Base-by-base conservation (phyloP, 116 monocot genomes). In the Cymodocea nodosa region DNA sequence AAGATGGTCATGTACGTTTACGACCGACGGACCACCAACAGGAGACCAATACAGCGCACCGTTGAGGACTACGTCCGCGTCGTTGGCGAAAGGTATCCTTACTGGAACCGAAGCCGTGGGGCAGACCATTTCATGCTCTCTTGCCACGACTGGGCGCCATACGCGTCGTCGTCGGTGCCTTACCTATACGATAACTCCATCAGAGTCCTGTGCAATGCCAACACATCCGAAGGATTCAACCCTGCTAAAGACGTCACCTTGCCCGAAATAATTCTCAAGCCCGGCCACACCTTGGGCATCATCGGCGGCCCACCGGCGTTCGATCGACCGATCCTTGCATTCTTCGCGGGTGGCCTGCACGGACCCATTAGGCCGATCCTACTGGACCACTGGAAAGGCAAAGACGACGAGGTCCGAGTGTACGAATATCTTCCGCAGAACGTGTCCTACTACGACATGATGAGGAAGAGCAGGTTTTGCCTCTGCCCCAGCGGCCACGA, bases 131-230 rank as follows among this genome's bases (percentile, higher is more conserved):
- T n/a, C n/a, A n/a, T n/a, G n/a, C n/a, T n/a, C n/a, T n/a, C n/a
- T n/a, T n/a, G n/a, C n/a, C n/a, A n/a, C n/a, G n/a, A n/a, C n/a
- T n/a, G n/a, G n/a, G n/a, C n/a, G n/a, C n/a, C n/a, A n/a, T n/a
- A n/a, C n/a, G n/a, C n/a, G n/a, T n/a, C n/a, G n/a, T n/a, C n/a
- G n/a, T n/a, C n/a, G n/a, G n/a, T n/a, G n/a, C n/a, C n/a, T n/a
- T n/a, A n/a, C n/a, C n/a, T n/a, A n/a, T n/a, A n/a, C n/a, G n/a
- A n/a, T n/a, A n/a, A n/a, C n/a, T n/a, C n/a, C n/a, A n/a, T n/a
- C n/a, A n/a, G n/a, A n/a, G n/a, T n/a, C n/a, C 72, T 95, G 0
- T 95, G 95, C 83, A 95, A 95, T 51, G 90, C 90, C 51, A 90
- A 95, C 76, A 79, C 79, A 2, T 90, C 95, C 0, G 90, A 95